A percentile compares a stretch with the other conserved stretches of the same genome.
Evolutionary conservation across 2,329 filamentous ascomycete genomes (phyloP).

Genomic region (Arthroderma sp.): DNA sequence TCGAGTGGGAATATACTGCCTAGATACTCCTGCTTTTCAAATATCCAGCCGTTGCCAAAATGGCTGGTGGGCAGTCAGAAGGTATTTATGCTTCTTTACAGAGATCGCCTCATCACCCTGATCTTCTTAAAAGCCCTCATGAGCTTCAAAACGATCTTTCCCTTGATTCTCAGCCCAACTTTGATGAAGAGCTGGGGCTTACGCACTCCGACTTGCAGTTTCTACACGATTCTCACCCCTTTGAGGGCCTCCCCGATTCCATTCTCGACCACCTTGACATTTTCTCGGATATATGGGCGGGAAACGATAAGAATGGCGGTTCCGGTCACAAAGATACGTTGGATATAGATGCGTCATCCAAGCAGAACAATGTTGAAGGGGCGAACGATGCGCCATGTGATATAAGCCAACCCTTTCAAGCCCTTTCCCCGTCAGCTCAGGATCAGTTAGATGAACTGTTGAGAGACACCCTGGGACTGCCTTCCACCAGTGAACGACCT

Average conservation of each 20-base stretch:
- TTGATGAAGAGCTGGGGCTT: conserved; percentile 27
- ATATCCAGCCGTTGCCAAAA: conserved; percentile 11
- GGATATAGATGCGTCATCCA: too few species aligned
- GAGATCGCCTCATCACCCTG: conserved; percentile 5
- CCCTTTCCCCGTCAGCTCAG: too few species aligned
- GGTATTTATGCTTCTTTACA: conserved; percentile 26
- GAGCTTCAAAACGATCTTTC: conserved; percentile 6
- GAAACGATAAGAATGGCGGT: too few species aligned
- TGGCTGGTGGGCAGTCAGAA: conserved; percentile 16
- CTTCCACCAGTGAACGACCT: too few species aligned
- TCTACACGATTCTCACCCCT: conserved; percentile 3
- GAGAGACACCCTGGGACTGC: too few species aligned
- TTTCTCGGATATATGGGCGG: neutral
- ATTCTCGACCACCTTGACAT: conserved; percentile 4
- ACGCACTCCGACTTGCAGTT: conserved; percentile 28
- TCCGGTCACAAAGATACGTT: too few species aligned
- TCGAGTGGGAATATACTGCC: too few species aligned
- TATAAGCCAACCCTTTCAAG: too few species aligned
- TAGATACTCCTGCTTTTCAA: neutral
- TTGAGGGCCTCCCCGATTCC: neutral
- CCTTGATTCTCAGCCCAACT: conserved; percentile 15
- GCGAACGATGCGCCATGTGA: too few species aligned
- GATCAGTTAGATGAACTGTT: too few species aligned
- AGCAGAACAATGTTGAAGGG: too few species aligned
- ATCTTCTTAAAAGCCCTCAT: conserved; percentile 1